phyloP scores from a whole-genome alignment of 2,329 filamentous ascomycete genomes.

The Talaromyces sp. region DNA sequence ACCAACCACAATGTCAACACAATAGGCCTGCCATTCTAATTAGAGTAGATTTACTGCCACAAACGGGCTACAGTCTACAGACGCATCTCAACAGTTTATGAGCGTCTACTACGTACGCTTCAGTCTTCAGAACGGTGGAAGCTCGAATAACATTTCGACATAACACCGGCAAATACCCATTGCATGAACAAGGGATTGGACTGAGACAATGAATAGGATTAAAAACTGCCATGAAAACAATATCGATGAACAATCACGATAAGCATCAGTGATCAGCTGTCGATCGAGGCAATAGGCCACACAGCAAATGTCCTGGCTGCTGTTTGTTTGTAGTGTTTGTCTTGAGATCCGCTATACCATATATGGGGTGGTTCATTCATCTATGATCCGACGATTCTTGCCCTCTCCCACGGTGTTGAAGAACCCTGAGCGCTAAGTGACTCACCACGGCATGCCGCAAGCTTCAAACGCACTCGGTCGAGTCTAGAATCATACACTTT shows the following conservation, averaged over 20 bases:
- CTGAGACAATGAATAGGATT: no score
- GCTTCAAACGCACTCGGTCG: background rate
- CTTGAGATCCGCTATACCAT: background rate
- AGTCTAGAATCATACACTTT: background rate
- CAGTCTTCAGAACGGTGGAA: background rate
- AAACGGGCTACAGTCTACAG: background rate
- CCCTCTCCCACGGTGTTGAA: no score
- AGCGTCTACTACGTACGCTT: background rate
- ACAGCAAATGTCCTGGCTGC: background rate
- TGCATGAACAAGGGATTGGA: no score
- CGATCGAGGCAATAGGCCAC: background rate
- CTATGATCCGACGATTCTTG: background rate
- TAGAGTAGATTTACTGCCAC: background rate
- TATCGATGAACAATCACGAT: no score
- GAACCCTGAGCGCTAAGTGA: background rate
- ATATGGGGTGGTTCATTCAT: background rate
- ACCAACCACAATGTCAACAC: background rate
- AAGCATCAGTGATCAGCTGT: background rate
- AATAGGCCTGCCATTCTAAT: background rate
- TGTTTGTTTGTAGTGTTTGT: conserved; percentile 1
- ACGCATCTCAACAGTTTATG: background rate
- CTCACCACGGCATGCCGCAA: background rate
- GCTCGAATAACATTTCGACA: background rate
- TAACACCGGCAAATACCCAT: background rate
- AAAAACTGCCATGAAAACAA: no score